Evolutionary conservation across 495 filamentous ascomycete species (phyloP).

Genomic region (Staphylotrichum longicolle): DNA sequence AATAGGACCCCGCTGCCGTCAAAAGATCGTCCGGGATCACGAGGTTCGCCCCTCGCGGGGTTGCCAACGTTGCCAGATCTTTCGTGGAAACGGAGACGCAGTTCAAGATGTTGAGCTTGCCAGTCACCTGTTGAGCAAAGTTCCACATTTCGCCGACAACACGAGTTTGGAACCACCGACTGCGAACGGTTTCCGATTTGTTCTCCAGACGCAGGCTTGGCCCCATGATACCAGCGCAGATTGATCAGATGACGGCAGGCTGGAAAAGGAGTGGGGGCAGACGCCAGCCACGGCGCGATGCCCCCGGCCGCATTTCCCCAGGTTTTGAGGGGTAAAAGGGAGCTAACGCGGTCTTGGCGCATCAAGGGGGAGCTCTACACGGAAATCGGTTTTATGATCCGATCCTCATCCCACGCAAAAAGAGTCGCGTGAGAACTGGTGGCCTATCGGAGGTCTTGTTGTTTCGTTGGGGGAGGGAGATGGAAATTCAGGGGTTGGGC

Average conservation of each 20-base stretch:
- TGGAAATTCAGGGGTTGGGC: constrained; percentile 1
- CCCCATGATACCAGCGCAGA: constrained; percentile 26
- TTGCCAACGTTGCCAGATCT: not conserved
- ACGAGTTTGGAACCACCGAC: not conserved
- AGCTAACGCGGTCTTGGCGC: constrained; percentile 14
- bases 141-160: not conserved
- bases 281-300: constrained; percentile 1
- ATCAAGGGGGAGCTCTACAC: constrained; percentile 1
- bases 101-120: not conserved
- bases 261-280: constrained; percentile 7
- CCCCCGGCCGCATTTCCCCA: constrained; percentile 6
- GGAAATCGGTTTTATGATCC: not conserved
- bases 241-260: constrained; percentile 34
- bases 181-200: not conserved
- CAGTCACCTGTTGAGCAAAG: not conserved
- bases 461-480: constrained; percentile 1
- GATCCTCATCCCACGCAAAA: not conserved
- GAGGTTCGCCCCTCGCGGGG: not conserved
- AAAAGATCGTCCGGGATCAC: not conserved
- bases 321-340: constrained; percentile 16
- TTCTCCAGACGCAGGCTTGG: constrained; percentile 20
- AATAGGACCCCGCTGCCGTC: not conserved
- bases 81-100: not conserved
- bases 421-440: not conserved
- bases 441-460: not conserved